phyloP scores from a whole-genome alignment of 2,329 filamentous ascomycete genomes.

The Colletotrichum magnum region DNA sequence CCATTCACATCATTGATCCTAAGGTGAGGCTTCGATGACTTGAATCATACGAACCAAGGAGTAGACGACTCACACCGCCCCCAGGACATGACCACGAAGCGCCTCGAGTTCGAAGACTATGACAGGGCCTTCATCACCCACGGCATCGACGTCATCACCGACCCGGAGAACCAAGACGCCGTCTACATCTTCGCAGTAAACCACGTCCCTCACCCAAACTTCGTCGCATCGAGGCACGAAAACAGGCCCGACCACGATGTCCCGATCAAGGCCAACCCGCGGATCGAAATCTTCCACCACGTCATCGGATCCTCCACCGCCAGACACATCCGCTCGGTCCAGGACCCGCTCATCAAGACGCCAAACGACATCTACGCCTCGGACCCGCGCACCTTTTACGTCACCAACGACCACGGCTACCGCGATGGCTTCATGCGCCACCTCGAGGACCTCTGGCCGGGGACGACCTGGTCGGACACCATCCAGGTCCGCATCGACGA shows the following conservation, averaged over 20 bases:
- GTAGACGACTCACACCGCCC: slow-evolving; percentile 24
- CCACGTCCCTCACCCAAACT: slow-evolving; percentile 64
- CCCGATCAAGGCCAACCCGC: slow-evolving; percentile 57
- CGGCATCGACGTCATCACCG: slow-evolving; percentile 71
- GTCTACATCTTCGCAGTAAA: slow-evolving; percentile 75
- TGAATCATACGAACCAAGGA: neutral
- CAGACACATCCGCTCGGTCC: slow-evolving; percentile 66
- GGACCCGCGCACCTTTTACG: slow-evolving; percentile 64
- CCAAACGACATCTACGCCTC: slow-evolving; percentile 71
- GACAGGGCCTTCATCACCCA: slow-evolving; percentile 69
- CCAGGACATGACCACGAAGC: slow-evolving; percentile 46
- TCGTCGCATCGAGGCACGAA: slow-evolving; percentile 47
- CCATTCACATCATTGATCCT: slow-evolving; percentile 68
- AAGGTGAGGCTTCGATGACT: slow-evolving; percentile 53
- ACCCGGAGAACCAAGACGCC: slow-evolving; percentile 56
- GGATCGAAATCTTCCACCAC: slow-evolving; percentile 67
- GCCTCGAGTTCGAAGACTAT: slow-evolving; percentile 66
- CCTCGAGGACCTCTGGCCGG: slow-evolving; percentile 61
- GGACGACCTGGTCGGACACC: slow-evolving; percentile 63
- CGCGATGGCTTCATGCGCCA: slow-evolving; percentile 60
- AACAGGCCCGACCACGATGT: slow-evolving; percentile 49
- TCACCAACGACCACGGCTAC: slow-evolving; percentile 73
- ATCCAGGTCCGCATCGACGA: slow-evolving; percentile 51
- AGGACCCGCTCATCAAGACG: slow-evolving; percentile 66
- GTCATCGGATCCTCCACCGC: slow-evolving; percentile 48